Evolutionary conservation across 257 asterid species (phyloP).

Genomic region (Avicennia marina): DNA sequence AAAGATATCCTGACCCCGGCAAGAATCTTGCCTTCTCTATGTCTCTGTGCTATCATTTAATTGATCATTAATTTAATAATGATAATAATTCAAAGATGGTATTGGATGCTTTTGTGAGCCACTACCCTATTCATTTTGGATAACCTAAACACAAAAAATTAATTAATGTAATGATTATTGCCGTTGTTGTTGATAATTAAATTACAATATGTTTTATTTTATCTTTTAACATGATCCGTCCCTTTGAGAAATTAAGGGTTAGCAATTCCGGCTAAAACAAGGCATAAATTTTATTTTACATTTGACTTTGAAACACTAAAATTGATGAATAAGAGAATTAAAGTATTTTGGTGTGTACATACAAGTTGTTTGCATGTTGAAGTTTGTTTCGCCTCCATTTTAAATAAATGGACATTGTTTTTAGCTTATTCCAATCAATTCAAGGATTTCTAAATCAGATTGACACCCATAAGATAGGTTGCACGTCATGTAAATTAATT

Average conservation of each 20-base stretch:
- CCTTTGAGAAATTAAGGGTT: neutral
- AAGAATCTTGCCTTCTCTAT: slow-evolving; percentile 21
- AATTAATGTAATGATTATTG: too few relatives aligned
- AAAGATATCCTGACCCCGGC: slow-evolving; percentile 17
- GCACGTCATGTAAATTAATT: neutral
- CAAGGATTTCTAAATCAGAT: slow-evolving; percentile 1
- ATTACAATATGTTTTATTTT: neutral
- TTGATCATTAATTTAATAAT: too few relatives aligned
- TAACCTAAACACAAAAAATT: neutral
- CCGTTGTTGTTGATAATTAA: too few relatives aligned
- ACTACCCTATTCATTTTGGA: neutral
- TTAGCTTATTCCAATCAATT: slow-evolving; percentile 5
- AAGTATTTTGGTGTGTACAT: too few relatives aligned
- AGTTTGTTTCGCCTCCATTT: too few relatives aligned
- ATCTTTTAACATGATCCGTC: neutral
- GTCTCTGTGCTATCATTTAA: neutral
- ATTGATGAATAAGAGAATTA: too few relatives aligned
- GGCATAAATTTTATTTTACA: neutral
- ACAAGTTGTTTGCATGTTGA: too few relatives aligned
- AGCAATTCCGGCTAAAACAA: neutral
- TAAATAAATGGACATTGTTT: neutral
- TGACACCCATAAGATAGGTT: neutral
- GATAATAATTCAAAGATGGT: neutral
- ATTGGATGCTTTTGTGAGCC: neutral
- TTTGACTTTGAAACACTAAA: neutral